Conservation (phyloP, 192 early-diverging fungal genomes). For the Umbelopsis sp. region DNA sequence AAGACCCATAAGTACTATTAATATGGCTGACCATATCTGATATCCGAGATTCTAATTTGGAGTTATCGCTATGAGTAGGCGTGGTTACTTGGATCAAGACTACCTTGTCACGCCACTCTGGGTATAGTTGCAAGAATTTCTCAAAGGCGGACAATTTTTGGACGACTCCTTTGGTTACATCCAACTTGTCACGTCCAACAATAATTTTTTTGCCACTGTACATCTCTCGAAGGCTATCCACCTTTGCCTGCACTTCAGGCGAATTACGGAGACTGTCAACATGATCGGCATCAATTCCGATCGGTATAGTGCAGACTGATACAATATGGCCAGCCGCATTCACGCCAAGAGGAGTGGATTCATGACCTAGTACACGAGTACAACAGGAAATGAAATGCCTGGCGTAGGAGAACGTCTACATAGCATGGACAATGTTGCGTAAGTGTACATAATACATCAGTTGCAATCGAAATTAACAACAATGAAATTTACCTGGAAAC, state of each 20-base stretch:
- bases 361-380: slow-evolving; percentile 91
- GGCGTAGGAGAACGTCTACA: slow-evolving; percentile 87
- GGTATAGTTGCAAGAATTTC: slow-evolving; percentile 85
- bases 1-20: slow-evolving; percentile 92
- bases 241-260: slow-evolving; percentile 75
- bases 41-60: slow-evolving; percentile 80
- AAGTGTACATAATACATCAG: background rate
- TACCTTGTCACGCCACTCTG: slow-evolving; percentile 90
- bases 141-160: slow-evolving; percentile 97
- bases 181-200: slow-evolving; percentile 94
- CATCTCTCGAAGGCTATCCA: slow-evolving; percentile 76
- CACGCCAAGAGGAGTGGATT: slow-evolving; percentile 89
- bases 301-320: slow-evolving; percentile 89
- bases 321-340: slow-evolving; percentile 80
- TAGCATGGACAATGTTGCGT: background rate
- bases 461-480: slow-evolving; percentile 11
- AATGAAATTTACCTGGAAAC: slow-evolving; percentile 72
- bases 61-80: slow-evolving; percentile 72
- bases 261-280: slow-evolving; percentile 66
- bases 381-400: slow-evolving; percentile 92
- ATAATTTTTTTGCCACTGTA: slow-evolving; percentile 92
- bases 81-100: slow-evolving; percentile 96
- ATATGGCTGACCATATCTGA: slow-evolving; percentile 91
- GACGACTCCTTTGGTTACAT: slow-evolving; percentile 90
- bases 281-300: slow-evolving; percentile 91